A percentile compares a stretch with the other conserved stretches of the same genome.
Evolutionary conservation across 441 rosid genomes (phyloP).

Genomic region (Pelargonium cotyledonis): DNA sequence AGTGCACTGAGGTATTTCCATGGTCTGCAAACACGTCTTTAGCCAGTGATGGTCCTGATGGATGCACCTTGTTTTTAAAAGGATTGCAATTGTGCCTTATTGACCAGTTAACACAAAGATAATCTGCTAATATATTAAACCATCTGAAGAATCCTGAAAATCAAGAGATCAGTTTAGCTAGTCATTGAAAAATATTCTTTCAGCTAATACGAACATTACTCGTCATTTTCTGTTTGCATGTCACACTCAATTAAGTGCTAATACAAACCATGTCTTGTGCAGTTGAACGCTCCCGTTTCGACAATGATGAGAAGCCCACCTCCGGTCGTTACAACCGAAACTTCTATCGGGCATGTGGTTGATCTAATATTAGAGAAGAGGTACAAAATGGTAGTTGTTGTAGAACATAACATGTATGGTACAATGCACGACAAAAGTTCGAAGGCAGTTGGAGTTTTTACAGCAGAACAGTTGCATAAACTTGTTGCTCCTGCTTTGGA

Average conservation of each 20-base stretch:
- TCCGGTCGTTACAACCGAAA: constrained; percentile 49
- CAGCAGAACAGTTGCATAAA: constrained; percentile 41
- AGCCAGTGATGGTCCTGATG: not conserved
- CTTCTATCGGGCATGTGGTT: constrained; percentile 46
- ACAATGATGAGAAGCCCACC: constrained; percentile 74
- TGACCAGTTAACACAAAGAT: not conserved
- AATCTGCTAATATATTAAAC: not conserved
- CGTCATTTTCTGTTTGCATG: not conserved
- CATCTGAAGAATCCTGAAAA: not conserved
- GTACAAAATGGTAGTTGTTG: constrained; percentile 59
- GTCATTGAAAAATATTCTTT: not conserved
- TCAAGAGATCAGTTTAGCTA: not conserved
- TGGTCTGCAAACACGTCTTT: not conserved
- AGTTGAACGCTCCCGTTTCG: constrained; percentile 51
- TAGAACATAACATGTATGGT: constrained; percentile 29
- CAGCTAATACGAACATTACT: no score
- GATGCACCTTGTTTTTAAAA: not conserved
- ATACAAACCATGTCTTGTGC: constrained; percentile 19
- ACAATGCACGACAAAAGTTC: constrained; percentile 26
- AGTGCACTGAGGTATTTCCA: no score
- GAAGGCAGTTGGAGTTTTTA: constrained; percentile 59
- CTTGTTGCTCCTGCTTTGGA: constrained; percentile 25
- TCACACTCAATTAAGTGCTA: not conserved
- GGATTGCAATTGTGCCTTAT: not conserved
- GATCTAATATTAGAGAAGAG: constrained; percentile 58